A percentile compares a stretch with the other conserved stretches of the same genome.
These are phyloP conservation scores for Pseudogymnoascus sp. DNA, from an alignment of 2,329 filamentous ascomycete genomes.

Conservation along the genomic window DNA sequence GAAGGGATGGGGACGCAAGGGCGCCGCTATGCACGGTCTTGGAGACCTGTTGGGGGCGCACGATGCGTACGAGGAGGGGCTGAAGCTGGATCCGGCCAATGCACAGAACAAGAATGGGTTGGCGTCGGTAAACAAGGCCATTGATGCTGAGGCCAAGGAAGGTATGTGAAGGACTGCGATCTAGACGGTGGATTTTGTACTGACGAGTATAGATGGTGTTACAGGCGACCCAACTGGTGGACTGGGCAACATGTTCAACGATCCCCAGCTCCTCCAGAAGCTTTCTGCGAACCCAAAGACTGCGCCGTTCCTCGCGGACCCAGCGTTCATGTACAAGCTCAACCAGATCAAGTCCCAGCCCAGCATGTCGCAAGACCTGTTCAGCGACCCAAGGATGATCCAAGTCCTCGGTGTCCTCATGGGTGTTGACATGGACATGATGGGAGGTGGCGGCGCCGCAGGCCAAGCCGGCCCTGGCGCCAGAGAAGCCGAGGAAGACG, in stretches of 20 bases:
- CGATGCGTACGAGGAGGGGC: conserved; percentile 88
- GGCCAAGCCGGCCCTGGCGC: conserved; percentile 34
- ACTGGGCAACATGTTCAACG: conserved; percentile 88
- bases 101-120: conserved; percentile 86
- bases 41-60: conserved; percentile 78
- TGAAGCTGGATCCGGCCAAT: conserved; percentile 87
- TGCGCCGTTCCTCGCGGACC: conserved; percentile 66
- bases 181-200: not conserved
- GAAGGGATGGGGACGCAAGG: conserved; percentile 92
- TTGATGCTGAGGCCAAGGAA: conserved; percentile 63
- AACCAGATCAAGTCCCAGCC: conserved; percentile 76
- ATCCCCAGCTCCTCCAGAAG: conserved; percentile 83
- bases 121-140: conserved; percentile 75
- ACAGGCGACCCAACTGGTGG: conserved; percentile 61
- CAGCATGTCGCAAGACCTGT: conserved; percentile 65
- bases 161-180: conserved; percentile 18
- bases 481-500: conserved; percentile 57
- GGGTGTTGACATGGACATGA: conserved; percentile 82
- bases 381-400: conserved; percentile 84
- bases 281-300: conserved; percentile 94
- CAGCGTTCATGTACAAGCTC: conserved; percentile 83
- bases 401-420: conserved; percentile 89
- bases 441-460: conserved; percentile 18
- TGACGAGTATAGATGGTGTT: conserved; percentile 27
- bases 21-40: conserved; percentile 77